phyloP scores from a whole-genome alignment of 2,329 filamentous ascomycete genomes.

The Penicillium sp. region DNA sequence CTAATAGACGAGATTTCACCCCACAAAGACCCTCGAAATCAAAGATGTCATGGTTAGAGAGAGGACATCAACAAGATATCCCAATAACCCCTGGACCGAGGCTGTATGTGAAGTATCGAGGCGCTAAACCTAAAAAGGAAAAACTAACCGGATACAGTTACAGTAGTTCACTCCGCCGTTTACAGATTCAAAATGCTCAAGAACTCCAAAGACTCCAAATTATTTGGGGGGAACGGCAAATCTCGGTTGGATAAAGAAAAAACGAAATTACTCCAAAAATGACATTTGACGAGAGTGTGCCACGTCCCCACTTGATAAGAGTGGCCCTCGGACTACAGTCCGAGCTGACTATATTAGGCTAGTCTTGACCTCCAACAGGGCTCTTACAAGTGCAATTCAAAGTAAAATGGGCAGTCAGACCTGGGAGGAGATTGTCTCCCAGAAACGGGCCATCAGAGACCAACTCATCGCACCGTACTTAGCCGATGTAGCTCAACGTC shows the following conservation, averaged over 20 bases:
- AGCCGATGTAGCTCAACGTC: constrained; percentile 21
- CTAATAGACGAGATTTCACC: no score
- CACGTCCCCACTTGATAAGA: not conserved
- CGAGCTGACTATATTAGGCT: not conserved
- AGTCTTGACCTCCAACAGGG: not conserved
- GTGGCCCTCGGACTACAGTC: not conserved
- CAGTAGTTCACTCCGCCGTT: no score
- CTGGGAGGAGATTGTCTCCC: constrained; percentile 26
- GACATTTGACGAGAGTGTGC: not conserved
- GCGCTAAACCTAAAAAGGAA: no score
- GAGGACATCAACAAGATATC: no score
- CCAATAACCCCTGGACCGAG: no score
- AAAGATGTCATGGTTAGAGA: no score
- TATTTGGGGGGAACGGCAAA: not conserved
- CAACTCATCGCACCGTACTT: constrained; percentile 24
- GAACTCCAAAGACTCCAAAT: not conserved
- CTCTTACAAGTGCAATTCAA: not conserved
- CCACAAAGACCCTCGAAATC: no score
- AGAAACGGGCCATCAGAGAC: constrained; percentile 24
- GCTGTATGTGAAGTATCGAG: no score
- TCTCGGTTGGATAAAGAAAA: not conserved
- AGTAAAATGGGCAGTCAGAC: constrained; percentile 17
- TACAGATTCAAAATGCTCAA: not conserved
- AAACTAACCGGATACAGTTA: no score
- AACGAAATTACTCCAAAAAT: not conserved